Evolutionary conservation across 495 filamentous ascomycete species (phyloP), one percentile per base, ranked within the genome.

Genomic region (Penicillium tannophilum): DNA sequence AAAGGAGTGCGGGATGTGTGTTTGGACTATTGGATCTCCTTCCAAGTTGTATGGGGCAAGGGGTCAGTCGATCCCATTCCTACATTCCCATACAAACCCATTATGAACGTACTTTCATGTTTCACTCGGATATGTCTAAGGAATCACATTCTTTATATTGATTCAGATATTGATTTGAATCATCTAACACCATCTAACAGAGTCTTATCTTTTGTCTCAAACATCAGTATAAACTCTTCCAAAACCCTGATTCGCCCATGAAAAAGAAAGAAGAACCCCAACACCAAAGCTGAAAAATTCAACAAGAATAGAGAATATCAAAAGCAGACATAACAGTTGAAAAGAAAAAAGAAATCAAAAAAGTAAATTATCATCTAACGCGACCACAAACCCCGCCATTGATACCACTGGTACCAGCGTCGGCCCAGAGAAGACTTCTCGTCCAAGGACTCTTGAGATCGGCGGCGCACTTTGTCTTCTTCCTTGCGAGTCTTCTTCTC

Each of bases 381-480:
- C 50, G 67, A 67, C 24, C 67, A 61, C 57, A 72, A 33, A 6
- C 63, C 60, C 41, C 63, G 65, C 61, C 69, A 64, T 45, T 71
- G 71, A 61, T 70, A 74, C 74, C 74, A 73, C 45, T 73, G 70
- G 28, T 52, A 65, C 63, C 63, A 69, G 31, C 72, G 65, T 9
- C 64, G 66, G 10, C 54, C 60, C 8, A 72, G 17, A 8, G 68
- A 65, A 31, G 58, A 54, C 55, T 75, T 77, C 55, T 74, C 72
- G 54, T 69, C 69, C 17, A 67, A 8, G 30, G 66, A 68, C 20
- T 70, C 63, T 11, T 70, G 33, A 48, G 64, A 64, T 57, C 66
- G 58, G 47, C 60, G 62, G 26, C 62, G 48, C 33, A 63, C 14
- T 61, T 68, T 60, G 51, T 65, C 57, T 60, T 72, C 66, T 54